These are phyloP conservation scores for Annulohypoxylon moriforme DNA, from an alignment of 495 filamentous ascomycete species.

Conservation along the genomic window DNA sequence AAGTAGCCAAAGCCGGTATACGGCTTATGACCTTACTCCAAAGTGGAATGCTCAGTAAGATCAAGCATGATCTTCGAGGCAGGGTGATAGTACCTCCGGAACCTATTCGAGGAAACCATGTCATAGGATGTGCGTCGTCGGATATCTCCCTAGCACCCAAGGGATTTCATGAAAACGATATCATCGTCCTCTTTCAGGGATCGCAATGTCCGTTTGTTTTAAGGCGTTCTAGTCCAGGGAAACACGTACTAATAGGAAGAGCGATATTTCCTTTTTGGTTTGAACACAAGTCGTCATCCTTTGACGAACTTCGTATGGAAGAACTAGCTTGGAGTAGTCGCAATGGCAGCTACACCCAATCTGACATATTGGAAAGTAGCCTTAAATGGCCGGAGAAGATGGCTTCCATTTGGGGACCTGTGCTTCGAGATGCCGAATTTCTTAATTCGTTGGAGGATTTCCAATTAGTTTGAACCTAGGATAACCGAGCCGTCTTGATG, in stretches of 20 bases:
- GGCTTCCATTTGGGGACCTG: conserved; percentile 25
- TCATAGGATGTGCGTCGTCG: conserved; percentile 2
- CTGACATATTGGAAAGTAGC: conserved; percentile 22
- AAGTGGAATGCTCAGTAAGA: conserved; percentile 15
- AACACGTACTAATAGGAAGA: conserved; percentile 17
- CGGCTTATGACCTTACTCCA: conserved; percentile 12
- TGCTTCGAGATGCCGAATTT: conserved; percentile 15
- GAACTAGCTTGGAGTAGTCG: conserved; percentile 12
- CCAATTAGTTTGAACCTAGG: conserved; percentile 12
- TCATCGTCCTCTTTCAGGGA: conserved; percentile 22
- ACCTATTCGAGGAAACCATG: conserved; percentile 21
- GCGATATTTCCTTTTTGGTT: conserved; percentile 27
- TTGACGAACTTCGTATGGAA: conserved; percentile 14
- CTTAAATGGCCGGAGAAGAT: conserved; percentile 25
- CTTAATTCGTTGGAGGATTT: conserved; percentile 26
- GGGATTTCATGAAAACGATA: background rate
- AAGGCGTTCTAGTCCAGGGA: background rate
- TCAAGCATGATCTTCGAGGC: background rate
- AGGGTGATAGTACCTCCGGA: conserved; percentile 12
- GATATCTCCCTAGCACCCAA: conserved; percentile 1
- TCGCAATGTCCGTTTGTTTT: conserved; percentile 18
- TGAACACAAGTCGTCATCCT: conserved; percentile 23
- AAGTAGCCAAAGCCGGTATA: background rate
- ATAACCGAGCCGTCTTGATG: background rate
- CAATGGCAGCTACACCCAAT: conserved; percentile 15